Conservation (phyloP, 305 asterid genomes). For the Salvia sclarea region DNA sequence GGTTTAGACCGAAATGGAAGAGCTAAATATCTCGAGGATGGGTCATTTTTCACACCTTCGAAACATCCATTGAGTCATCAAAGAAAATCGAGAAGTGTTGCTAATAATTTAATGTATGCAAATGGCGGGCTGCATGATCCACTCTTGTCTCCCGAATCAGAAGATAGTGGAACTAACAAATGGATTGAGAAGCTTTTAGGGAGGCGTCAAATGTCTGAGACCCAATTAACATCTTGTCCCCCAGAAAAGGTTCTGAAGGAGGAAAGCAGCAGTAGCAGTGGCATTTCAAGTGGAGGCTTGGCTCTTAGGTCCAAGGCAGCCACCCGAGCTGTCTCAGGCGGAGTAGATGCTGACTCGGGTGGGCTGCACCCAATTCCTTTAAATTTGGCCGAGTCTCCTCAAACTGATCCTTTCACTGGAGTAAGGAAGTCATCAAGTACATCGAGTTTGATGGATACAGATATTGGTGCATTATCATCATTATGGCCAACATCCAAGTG, state of each 20-base stretch:
- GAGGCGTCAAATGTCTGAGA: slow-evolving; percentile 68
- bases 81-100: slow-evolving; percentile 73
- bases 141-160: slow-evolving; percentile 41
- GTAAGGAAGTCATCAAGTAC: slow-evolving; percentile 82
- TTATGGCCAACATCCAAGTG: slow-evolving; percentile 73
- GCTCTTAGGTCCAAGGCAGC: slow-evolving; percentile 75
- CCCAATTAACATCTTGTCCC: slow-evolving; percentile 46
- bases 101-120: slow-evolving; percentile 53
- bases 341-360: slow-evolving; percentile 46
- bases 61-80: slow-evolving; percentile 57
- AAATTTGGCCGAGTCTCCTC: slow-evolving; percentile 45
- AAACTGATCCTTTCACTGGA: slow-evolving; percentile 39
- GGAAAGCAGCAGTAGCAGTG: slow-evolving; percentile 49
- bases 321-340: slow-evolving; percentile 40
- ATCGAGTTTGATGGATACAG: slow-evolving; percentile 68
- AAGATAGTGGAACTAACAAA: slow-evolving; percentile 43
- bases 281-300: slow-evolving; percentile 67
- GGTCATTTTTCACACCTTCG: slow-evolving; percentile 42
- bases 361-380: slow-evolving; percentile 39
- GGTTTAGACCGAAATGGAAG: slow-evolving; percentile 57
- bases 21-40: slow-evolving; percentile 50
- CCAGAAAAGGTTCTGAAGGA: slow-evolving; percentile 69
- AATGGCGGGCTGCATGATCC: slow-evolving; percentile 43
- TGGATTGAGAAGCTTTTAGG: slow-evolving; percentile 59
- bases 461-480: slow-evolving; percentile 51